Evolutionary conservation across 2,329 filamentous ascomycete genomes (phyloP), one percentile per base, ranked within the genome.

Genomic region (Diaporthe sp.): DNA sequence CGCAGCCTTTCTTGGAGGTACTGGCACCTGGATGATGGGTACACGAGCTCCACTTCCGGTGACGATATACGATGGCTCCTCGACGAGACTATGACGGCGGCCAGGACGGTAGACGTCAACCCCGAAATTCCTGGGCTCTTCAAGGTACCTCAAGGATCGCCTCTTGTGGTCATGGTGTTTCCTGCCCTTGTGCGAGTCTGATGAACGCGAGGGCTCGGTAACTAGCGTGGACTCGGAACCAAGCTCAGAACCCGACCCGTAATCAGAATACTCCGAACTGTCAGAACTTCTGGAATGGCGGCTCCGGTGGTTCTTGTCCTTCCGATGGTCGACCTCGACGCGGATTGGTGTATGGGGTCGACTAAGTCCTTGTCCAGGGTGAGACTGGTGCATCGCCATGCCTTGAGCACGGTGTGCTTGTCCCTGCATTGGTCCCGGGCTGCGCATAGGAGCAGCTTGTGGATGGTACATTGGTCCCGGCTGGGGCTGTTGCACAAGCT

Each of bases 251-350:
- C 31, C 20, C 20, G 73, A 75, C 8, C 25, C 44, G 31, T 12
- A 25, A 22, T 72, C 73, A 28, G 73, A 75, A n/a, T 55, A 72
- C 6, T 72, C 42, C 7, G 73, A 75, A 49, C 65, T 63, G 28
- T 49, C 67, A 53, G 67, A 75, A 13, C 73, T 60, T 53, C 42
- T 53, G 15, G 73, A 75, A 34, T 71, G 65, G 28, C 73, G 47
- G 13, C n/a, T 61, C 7, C 42, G 47, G 37, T 72, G 67, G 37
- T 57, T 57, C n/a, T 61, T 58, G 22, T 63, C 73, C 42, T 58
- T 58, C 6, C 55, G 63, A 15, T 44, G 71, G 25, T 73, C 47
- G 22, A 65, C 47, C 47, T 65, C 47, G 13, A 73, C 71, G 8
- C 53, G 71, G 58, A 73, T 65, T 47, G 71, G 71, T 17, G 71